Evolutionary conservation across 805 yeast species (phyloP).

Genomic region (Myxozyma nipponensis): DNA sequence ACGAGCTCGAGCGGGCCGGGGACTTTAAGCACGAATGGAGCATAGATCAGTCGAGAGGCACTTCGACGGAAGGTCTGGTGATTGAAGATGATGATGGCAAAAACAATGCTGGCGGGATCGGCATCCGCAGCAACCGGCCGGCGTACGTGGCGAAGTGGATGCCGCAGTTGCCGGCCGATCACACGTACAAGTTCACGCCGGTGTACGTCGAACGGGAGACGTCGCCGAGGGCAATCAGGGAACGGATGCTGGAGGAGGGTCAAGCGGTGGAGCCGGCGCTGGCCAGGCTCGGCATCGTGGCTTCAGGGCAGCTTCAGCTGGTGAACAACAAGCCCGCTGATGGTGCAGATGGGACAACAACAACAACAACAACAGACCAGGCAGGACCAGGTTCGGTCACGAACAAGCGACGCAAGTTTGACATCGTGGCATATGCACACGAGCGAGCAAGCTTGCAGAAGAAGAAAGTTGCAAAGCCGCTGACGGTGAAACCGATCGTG

Average conservation of each 20-base stretch:
- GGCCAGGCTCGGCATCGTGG: slow-evolving; percentile 46
- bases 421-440: background rate
- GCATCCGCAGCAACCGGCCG: slow-evolving; percentile 19
- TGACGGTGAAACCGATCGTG: no score
- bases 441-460: background rate
- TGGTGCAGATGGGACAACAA: background rate
- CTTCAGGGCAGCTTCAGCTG: slow-evolving; percentile 5
- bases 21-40: background rate
- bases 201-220: slow-evolving; percentile 56
- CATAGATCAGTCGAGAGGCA: background rate
- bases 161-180: slow-evolving; percentile 91
- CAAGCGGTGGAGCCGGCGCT: slow-evolving; percentile 75
- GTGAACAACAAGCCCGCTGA: slow-evolving; percentile 9
- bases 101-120: background rate
- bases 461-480: no score
- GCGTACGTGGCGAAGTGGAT: slow-evolving; percentile 66
- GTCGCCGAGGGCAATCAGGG: slow-evolving; percentile 68
- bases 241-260: slow-evolving; percentile 75
- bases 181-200: slow-evolving; percentile 80
- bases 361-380: background rate
- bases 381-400: background rate
- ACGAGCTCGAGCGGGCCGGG: slow-evolving; percentile 23
- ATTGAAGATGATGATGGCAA: background rate
- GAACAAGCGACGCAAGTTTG: background rate
- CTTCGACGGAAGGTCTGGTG: background rate